Evolutionary conservation across 768 basidiomycete species (phyloP), one percentile per base, ranked within the genome.

Genomic region (Mycena capillaripes): DNA sequence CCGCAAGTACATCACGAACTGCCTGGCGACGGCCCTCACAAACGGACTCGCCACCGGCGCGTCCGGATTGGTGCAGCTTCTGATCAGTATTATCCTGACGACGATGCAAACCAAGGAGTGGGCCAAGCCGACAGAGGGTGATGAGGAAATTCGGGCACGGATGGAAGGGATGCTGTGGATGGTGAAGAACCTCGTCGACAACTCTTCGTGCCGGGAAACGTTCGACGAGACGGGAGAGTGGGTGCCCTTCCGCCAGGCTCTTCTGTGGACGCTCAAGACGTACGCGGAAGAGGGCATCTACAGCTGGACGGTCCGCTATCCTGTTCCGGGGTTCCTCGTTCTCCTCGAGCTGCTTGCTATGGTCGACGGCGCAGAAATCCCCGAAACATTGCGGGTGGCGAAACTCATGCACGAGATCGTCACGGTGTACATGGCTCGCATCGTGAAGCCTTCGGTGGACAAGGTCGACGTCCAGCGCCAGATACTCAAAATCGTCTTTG

Each of bases 241-340:
- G 69, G 73, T 74, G 14, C 44, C 73, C 2, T 74, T 71, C 61
- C 50, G 67, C 25, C 50, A 64, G 69, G 73, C 73, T 27, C 66
- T 74, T 2, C 46, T 48, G 53, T 74, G 73, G 73, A 74, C 73
- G 25, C 73, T 74, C 60, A 67, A 68, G 66, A 74, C 52, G 25
- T 74, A 58, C 62, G 61, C 52, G 40, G 69, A 74, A 4, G 73
- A 74, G 66, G 73, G 73, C 0, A 74, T 74, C 30, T 74, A 70
- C 53, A 74, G 73, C 66, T 74, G 73, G 73, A 71, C 69, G 38
- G 73, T 74, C 36, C 42, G 73, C 16, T 74, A 74, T 42, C 73
- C 73, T 12, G 73, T 74, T 5, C 69, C 69, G 3, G 73, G 73
- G 23, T 74, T 74, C 61, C 73, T 71, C 30, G n/a, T 74, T 25